Evolutionary conservation across 208 protist genomes (phyloP).

Genomic region (Trypanosoma boissoni): DNA sequence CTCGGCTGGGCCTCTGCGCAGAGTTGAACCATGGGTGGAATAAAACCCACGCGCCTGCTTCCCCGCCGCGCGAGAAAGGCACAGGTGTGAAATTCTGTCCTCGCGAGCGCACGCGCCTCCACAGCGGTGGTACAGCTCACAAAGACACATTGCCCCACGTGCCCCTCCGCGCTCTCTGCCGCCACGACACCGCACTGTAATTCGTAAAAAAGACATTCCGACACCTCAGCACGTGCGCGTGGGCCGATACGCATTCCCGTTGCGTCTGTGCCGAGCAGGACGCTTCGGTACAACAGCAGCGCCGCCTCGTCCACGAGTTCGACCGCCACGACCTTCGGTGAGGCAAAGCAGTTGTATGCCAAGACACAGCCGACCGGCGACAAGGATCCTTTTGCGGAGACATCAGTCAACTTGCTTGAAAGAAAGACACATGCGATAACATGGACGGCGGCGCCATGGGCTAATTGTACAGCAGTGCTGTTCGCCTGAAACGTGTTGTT

Average conservation of each 20-base stretch:
- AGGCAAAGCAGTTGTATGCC: constrained; percentile 39
- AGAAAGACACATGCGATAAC: constrained; percentile 32
- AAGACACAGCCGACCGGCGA: constrained; percentile 18
- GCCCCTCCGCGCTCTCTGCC: constrained; percentile 3
- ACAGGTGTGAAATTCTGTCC: constrained; percentile 8
- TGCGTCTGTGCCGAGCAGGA: constrained; percentile 30
- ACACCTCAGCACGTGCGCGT: not conserved
- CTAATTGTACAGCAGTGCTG: constrained; percentile 14
- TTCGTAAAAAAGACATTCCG: constrained; percentile 31
- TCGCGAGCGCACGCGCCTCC: not conserved
- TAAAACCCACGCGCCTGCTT: no score
- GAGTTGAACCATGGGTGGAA: not conserved
- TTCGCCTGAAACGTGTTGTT: constrained; percentile 37
- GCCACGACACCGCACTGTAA: constrained; percentile 20
- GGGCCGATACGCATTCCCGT: constrained; percentile 15
- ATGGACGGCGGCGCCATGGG: constrained; percentile 10
- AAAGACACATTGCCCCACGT: constrained; percentile 9
- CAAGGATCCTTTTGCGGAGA: constrained; percentile 15
- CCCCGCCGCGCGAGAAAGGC: constrained; percentile 7
- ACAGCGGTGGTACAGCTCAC: constrained; percentile 12
- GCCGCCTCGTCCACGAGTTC: constrained; percentile 1
- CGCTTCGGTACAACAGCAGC: constrained; percentile 24
- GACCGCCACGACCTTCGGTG: constrained; percentile 15
- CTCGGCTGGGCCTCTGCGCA: not conserved
- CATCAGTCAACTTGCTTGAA: constrained; percentile 17